Conservation (phyloP, 805 yeast species). For the Suhomyces kilbournensis region DNA sequence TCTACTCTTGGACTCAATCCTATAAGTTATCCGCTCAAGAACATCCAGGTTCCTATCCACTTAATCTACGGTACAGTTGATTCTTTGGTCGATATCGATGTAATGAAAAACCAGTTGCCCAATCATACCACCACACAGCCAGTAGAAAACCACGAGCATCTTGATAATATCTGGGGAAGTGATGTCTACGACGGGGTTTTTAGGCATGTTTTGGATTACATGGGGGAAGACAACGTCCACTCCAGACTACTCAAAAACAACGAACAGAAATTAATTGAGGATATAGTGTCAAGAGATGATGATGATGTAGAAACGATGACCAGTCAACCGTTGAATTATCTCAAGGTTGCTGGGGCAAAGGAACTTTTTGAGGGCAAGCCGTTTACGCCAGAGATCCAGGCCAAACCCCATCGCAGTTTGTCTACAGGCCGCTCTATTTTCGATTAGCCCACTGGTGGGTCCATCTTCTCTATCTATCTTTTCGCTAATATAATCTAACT, state of each 20-base stretch:
- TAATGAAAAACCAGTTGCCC: slow-evolving; percentile 70
- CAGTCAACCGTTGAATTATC: slow-evolving; percentile 4
- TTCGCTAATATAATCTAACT: too few relatives aligned
- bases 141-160: slow-evolving; percentile 75
- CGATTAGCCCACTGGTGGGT: slow-evolving; percentile 4
- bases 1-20: slow-evolving; percentile 27
- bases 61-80: slow-evolving; percentile 78
- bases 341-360: neutral
- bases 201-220: slow-evolving; percentile 23
- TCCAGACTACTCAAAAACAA: slow-evolving; percentile 1
- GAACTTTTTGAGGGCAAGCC: neutral
- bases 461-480: neutral
- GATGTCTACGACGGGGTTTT: slow-evolving; percentile 46
- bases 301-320: slow-evolving; percentile 2
- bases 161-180: slow-evolving; percentile 87
- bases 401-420: slow-evolving; percentile 10
- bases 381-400: neutral
- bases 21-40: slow-evolving; percentile 37
- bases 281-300: neutral
- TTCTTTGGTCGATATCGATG: slow-evolving; percentile 81
- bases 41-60: slow-evolving; percentile 60
- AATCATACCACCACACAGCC: slow-evolving; percentile 49
- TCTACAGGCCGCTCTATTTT: slow-evolving; percentile 16
- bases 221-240: slow-evolving; percentile 10
- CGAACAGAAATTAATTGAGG: slow-evolving; percentile 4